Evolutionary conservation across 202 grass and related monocot species (phyloP).

Genomic region (Eragrostis tef): DNA sequence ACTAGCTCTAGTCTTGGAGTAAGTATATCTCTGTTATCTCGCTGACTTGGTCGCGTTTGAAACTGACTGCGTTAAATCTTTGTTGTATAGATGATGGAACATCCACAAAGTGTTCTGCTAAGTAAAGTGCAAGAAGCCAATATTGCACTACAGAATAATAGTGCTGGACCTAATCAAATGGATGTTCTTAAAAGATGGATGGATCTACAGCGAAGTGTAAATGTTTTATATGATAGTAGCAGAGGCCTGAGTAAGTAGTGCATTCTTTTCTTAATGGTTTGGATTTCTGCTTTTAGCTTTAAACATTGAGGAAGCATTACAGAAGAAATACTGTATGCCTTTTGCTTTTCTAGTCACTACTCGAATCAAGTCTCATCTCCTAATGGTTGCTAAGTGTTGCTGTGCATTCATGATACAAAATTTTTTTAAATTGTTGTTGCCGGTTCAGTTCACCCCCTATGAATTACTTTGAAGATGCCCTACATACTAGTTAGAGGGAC

Average conservation of each 20-base stretch:
- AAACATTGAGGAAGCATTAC: no score
- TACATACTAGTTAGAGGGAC: no score
- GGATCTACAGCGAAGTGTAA: constrained; percentile 79
- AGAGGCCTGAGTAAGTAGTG: constrained; percentile 67
- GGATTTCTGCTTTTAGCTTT: no score
- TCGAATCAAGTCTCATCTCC: no score
- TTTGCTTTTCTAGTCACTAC: no score
- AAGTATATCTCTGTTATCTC: constrained; percentile 47
- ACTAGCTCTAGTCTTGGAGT: constrained; percentile 64
- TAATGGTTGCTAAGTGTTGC: no score
- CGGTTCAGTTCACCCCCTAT: no score
- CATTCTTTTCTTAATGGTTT: background rate
- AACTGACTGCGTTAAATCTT: constrained; percentile 28
- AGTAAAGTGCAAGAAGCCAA: constrained; percentile 80
- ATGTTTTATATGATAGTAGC: constrained; percentile 83
- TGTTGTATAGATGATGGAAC: constrained; percentile 75
- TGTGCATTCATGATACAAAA: no score
- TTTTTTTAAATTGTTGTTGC: no score
- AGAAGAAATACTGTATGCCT: no score
- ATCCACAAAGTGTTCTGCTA: constrained; percentile 90
- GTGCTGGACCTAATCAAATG: constrained; percentile 42
- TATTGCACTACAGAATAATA: constrained; percentile 56
- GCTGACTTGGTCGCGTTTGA: constrained; percentile 25
- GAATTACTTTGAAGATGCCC: no score
- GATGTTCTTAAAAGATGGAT: constrained; percentile 86